These are phyloP conservation scores for Mycena amicta DNA, from an alignment of 768 basidiomycete genomes.

Conservation along the genomic window DNA sequence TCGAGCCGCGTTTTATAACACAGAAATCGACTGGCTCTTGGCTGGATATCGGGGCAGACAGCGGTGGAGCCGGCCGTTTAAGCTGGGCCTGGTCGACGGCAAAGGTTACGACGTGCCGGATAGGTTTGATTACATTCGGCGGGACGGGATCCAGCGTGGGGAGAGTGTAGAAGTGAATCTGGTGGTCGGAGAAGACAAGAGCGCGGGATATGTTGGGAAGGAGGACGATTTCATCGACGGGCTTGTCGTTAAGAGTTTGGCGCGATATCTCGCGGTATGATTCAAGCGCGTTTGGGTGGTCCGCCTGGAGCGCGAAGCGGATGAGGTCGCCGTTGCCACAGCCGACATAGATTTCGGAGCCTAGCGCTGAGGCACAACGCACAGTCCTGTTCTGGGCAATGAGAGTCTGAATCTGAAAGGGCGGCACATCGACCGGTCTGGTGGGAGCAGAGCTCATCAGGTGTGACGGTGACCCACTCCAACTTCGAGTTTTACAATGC, in stretches of 20 bases:
- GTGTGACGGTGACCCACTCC: background rate
- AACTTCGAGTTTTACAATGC: background rate
- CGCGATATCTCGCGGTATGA: conserved; percentile 70
- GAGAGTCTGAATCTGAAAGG: conserved; percentile 58
- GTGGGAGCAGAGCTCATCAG: conserved; percentile 42
- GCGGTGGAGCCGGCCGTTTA: conserved; percentile 46
- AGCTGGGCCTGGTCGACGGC: conserved; percentile 82
- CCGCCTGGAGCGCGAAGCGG: conserved; percentile 72
- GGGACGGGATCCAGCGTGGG: conserved; percentile 79
- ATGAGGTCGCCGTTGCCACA: conserved; percentile 84
- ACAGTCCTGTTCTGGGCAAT: conserved; percentile 35
- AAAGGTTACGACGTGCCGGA: conserved; percentile 79
- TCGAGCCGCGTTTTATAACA: conserved; percentile 66
- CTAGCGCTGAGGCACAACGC: conserved; percentile 61
- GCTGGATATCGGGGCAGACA: conserved; percentile 37
- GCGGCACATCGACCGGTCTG: conserved; percentile 56
- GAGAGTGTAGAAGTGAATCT: conserved; percentile 77
- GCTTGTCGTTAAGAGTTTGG: conserved; percentile 65
- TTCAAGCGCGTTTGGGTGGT: conserved; percentile 54
- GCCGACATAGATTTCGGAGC: conserved; percentile 85
- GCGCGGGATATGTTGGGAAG: conserved; percentile 74
- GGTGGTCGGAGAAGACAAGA: conserved; percentile 72
- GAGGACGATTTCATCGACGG: conserved; percentile 81
- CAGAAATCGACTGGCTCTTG: conserved; percentile 69
- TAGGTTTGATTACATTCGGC: conserved; percentile 62